Evolutionary conservation across 352 stramenopile species (phyloP), one percentile per base, ranked within the genome.

Genomic region (Globisporangium nodosum): DNA sequence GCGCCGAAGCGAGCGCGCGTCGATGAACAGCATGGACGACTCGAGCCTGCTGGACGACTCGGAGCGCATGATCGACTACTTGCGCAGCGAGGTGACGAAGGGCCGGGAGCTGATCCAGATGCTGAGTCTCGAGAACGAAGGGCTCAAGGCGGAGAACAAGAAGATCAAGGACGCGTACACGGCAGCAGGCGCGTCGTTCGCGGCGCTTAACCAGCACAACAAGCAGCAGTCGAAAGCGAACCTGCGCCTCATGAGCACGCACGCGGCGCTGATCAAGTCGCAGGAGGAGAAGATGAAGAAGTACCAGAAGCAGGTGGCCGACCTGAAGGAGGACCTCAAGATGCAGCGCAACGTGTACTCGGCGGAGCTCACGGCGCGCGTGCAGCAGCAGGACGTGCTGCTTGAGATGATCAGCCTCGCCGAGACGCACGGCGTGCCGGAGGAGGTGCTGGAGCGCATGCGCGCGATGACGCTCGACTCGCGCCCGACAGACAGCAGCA

Each of bases 151-250:
- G 0, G 85, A 94, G 62, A 92, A 92, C 76, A 91, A 91, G 63
- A 90, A 90, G 56, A 81, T 94, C n/a, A 90, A 97, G 70, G 89
- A 97, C 70, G 90, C 92, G 3, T 97, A 98, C 74, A 94, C 87
- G 13, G 89, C 88, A 56, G 90, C 92, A 5, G 85, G 88, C n/a
- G 87, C 85, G 48, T 97, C 89, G 5, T 98, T 98, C 62, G 83
- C 87, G 15, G 87, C 90, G 12, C 70, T 97, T 2, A 97, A 97
- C 57, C 88, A 98, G 72, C 90, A 97, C 68, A 95, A 96, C 57
- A 97, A 97, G 60, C 89, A 97, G 57, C 81, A 97, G 42, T 96
- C 85, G n/a, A 95, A 95, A 61, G 87, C 85, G 0, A 97, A 97
- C 50, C 56, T 90, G n/a, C 84, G 92, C 6, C 70, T 97, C 62